Conservation (phyloP, 83 land plant species). For the Diphasiastrum complanatum region DNA sequence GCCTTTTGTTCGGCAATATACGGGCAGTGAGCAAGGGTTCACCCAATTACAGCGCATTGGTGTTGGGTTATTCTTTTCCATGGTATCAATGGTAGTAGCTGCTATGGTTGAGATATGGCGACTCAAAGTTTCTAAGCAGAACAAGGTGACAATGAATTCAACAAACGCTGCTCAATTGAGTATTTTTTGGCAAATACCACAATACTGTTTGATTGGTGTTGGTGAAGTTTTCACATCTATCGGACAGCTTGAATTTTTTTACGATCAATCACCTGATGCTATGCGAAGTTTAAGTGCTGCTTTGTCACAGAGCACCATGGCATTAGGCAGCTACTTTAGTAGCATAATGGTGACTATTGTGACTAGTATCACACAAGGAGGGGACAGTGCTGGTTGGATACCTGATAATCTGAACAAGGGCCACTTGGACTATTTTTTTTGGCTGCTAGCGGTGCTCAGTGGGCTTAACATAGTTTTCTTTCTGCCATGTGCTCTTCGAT, state of each 20-base stretch:
- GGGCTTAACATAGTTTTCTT: no score
- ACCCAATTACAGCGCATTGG: conserved; percentile 10
- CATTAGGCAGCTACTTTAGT: conserved; percentile 5
- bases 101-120: conserved; percentile 3
- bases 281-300: no score
- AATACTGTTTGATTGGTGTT: conserved; percentile 6
- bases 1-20: conserved; percentile 1
- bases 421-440: no score
- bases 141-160: background rate
- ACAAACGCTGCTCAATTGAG: background rate
- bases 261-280: no score
- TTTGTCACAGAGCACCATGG: background rate
- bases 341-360: conserved; percentile 8
- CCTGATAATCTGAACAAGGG: no score
- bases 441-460: no score
- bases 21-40: background rate
- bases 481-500: no score
- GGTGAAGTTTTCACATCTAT: conserved; percentile 12
- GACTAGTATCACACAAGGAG: background rate
- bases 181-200: conserved; percentile 8
- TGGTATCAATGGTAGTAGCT: conserved; percentile 6
- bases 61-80: background rate
- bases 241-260: no score
- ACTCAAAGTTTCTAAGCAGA: background rate
- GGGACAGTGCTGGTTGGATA: background rate